Conservation (phyloP, 768 basidiomycete species). For the Leccinellum luteum region DNA sequence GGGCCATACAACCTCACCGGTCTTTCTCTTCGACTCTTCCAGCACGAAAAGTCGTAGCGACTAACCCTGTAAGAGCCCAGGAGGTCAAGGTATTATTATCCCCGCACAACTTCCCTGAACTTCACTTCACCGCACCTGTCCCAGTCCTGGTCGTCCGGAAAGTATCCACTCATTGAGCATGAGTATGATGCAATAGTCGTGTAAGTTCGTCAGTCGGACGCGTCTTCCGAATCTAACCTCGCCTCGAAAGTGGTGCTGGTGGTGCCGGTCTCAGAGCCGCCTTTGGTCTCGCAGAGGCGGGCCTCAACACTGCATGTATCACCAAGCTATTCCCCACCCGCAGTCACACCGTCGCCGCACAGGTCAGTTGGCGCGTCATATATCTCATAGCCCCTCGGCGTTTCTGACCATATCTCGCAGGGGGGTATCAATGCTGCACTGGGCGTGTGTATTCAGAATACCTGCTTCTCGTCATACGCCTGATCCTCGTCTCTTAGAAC, state of each 20-base stretch:
- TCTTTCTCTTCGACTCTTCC: constrained; percentile 66
- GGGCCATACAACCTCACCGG: constrained; percentile 48
- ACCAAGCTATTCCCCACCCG: constrained; percentile 98
- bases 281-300: constrained; percentile 97
- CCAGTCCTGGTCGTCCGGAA: constrained; percentile 76
- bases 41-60: constrained; percentile 59
- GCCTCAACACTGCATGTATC: constrained; percentile 98
- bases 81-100: constrained; percentile 63
- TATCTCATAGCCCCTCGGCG: neutral
- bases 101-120: constrained; percentile 5
- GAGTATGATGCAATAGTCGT: constrained; percentile 99
- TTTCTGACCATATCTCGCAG: constrained; percentile 36
- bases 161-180: constrained; percentile 97
- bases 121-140: constrained; percentile 7
- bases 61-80: constrained; percentile 76
- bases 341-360: constrained; percentile 98
- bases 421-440: constrained; percentile 98
- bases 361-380: constrained; percentile 46
- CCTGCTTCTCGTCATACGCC: constrained; percentile 6
- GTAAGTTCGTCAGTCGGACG: constrained; percentile 50
- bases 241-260: constrained; percentile 76
- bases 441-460: constrained; percentile 54
- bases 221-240: constrained; percentile 13
- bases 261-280: constrained; percentile 98
- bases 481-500: constrained; percentile 50